Base-by-base conservation (phyloP, 2,329 filamentous ascomycete genomes). In the Scedosporium boydii region DNA sequence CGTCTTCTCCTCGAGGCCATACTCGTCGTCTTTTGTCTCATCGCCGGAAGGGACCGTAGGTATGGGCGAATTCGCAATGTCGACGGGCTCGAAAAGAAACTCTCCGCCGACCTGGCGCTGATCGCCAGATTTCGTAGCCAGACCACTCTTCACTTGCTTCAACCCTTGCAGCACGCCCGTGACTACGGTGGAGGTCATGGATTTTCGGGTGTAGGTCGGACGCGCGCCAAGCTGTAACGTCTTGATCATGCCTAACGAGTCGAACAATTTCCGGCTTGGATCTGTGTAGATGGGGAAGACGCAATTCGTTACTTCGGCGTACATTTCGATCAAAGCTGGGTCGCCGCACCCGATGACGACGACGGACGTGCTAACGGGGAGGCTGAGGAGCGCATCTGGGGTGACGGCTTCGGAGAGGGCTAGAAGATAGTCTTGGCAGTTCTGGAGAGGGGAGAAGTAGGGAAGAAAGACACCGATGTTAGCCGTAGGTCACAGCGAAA, bases 221-320 rank as follows among this genome's bases (percentile, higher is more conserved):
- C 80, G 76, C 1, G 70, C 27, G 4, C 89, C 89, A 21, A 88
- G 68, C 1, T 78, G 78, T 42, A 87, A 77, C 1, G 87, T 89
- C 65, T 81, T 83, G 10, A 81, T 78, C 88, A 93, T 90, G 65
- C 84, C 87, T 1, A 93, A 80, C 59, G 81, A 77, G 46, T 82
- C 75, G 75, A 91, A 91, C 6, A 93, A 78, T 41, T 80, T 80
- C 38, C 82, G 78, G 2, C 83, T 85, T 0, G 89, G 88, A 70
- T 93, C 89, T n/a, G 88, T 84, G 75, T 90, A 93, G 63, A 93
- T 81, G n/a, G 87, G 85, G 74, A 87, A 93, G 1, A 82, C 80
- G 68, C 87, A 90, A n/a, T 72, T 71, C 0, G 88, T 88, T 61
- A 82, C 79, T 23, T 79, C 71, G 18, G 78, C 76, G 75, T 93